These are phyloP conservation scores for Ophiostoma piceae DNA, from an alignment of 2,329 filamentous ascomycete genomes.

Conservation along the genomic window DNA sequence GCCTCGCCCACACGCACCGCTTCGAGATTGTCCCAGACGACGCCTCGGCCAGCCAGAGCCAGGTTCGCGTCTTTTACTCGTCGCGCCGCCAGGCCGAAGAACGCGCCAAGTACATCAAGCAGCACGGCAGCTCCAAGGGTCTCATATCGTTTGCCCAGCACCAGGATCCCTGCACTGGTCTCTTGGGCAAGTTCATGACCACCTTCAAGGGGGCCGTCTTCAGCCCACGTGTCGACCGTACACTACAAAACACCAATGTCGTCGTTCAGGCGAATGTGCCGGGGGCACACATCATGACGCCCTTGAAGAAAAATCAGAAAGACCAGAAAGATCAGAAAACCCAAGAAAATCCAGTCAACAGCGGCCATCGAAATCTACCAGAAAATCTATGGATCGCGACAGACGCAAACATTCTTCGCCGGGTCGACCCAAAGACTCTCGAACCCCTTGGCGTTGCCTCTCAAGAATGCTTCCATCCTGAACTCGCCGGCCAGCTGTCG, in stretches of 20 bases:
- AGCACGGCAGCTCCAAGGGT: conserved; percentile 51
- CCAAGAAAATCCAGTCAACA: conserved; percentile 13
- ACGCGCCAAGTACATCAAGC: conserved; percentile 55
- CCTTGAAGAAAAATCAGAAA: background rate
- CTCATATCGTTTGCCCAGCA: conserved; percentile 63
- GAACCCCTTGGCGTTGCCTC: conserved; percentile 62
- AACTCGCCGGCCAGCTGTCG: conserved; percentile 61
- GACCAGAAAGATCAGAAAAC: background rate
- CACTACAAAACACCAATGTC: conserved; percentile 56
- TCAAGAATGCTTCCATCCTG: conserved; percentile 60
- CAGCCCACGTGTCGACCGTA: background rate
- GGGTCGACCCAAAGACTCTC: conserved; percentile 64
- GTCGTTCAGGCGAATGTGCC: conserved; percentile 62
- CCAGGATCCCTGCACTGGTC: conserved; percentile 65
- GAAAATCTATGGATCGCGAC: conserved; percentile 52
- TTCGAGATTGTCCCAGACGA: conserved; percentile 57
- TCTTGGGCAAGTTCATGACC: conserved; percentile 67
- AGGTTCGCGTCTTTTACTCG: conserved; percentile 57
- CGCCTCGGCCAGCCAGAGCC: background rate
- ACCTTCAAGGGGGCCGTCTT: conserved; percentile 40
- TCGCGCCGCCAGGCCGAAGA: conserved; percentile 64
- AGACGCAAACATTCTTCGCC: conserved; percentile 53
- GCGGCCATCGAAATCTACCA: conserved; percentile 39
- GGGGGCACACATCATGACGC: background rate
- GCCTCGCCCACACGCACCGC: conserved; percentile 63